Base-by-base conservation (phyloP, 345 rosid genomes). In the Schrenkiella parvula region DNA sequence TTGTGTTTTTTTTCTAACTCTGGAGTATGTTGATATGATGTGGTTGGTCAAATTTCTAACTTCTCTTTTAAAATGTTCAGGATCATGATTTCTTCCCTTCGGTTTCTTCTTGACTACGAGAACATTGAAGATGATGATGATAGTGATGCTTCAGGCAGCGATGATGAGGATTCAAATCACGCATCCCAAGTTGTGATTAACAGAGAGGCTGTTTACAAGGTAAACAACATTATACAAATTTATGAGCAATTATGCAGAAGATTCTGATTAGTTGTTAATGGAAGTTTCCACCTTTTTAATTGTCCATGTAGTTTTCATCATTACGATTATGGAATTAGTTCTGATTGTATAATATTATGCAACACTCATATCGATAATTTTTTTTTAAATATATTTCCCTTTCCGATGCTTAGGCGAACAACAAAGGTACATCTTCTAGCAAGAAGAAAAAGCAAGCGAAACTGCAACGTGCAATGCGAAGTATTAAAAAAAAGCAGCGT, bases 361-460 rank as follows among this genome's bases (percentile, higher is more conserved):
- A 54, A 18, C 62, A 5, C n/a, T 34, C 14, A 13, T 44, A 39
- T 58, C 5, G 37, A 67, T 67, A 55, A 17, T 57, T n/a, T 80
- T 32, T 5, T 10, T 21, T 28, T 28, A 7, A 35, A 42, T 70
- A 7, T 5, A 17, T 31, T 54, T 21, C 2, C 26, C 54, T n/a
- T 26, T 71, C 63, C 3, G 26, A 64, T 69, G 83, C 62, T 44
- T 76, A 89, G 98, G 99, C 98, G 29, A 73, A 70, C 60, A 84
- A 88, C 83, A 84, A 85, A 78, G 98, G 97, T 59, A 95, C 98
- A 22, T 64, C 79, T 64, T 71, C 97, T 67, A 91, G 96, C 83
- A 95, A 95, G 88, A 95, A 87, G 86, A 89, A 91, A 80, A 95
- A 91, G 90, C 82, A 91, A 81, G 99, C 99, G 57, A 95, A 91